Conservation (phyloP, 2,329 filamentous ascomycete genomes). For the Chaetomium strumarium region DNA sequence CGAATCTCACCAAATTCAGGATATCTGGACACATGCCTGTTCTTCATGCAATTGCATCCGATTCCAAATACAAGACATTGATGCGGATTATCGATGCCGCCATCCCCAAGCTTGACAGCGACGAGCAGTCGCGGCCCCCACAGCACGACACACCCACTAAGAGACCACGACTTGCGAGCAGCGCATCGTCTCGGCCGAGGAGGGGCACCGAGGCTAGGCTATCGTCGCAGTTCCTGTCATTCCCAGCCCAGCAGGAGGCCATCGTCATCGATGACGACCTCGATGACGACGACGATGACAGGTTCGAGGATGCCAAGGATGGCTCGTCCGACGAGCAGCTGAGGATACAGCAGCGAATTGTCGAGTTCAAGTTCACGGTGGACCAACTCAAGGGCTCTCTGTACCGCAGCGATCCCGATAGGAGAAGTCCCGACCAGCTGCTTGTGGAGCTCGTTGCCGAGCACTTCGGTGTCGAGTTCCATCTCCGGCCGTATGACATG, state of each 20-base stretch:
- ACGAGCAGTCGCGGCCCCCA: constrained; percentile 31
- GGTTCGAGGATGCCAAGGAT: constrained; percentile 62
- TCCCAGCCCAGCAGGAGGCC: constrained; percentile 59
- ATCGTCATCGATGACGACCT: constrained; percentile 71
- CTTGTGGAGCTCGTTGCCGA: constrained; percentile 90
- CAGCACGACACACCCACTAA: constrained; percentile 27
- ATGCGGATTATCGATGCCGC: constrained; percentile 97
- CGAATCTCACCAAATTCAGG: constrained; percentile 85
- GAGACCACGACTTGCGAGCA: constrained; percentile 43
- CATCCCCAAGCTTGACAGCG: constrained; percentile 69
- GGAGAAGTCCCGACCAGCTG: constrained; percentile 68
- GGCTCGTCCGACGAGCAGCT: constrained; percentile 51
- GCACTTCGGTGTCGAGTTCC: constrained; percentile 80
- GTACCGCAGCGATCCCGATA: constrained; percentile 77
- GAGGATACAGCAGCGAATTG: constrained; percentile 80
- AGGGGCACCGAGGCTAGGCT: constrained; percentile 49
- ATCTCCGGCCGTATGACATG: constrained; percentile 86
- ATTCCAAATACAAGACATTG: constrained; percentile 91
- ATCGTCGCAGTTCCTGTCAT: constrained; percentile 65
- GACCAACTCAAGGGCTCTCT: constrained; percentile 90
- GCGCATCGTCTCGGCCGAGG: constrained; percentile 39
- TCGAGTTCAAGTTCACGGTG: constrained; percentile 95
- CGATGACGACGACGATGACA: constrained; percentile 56
- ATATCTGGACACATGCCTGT: constrained; percentile 89
- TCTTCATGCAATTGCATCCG: constrained; percentile 84